Conservation (phyloP, 331 rosid species). For the Arachis monticola region DNA sequence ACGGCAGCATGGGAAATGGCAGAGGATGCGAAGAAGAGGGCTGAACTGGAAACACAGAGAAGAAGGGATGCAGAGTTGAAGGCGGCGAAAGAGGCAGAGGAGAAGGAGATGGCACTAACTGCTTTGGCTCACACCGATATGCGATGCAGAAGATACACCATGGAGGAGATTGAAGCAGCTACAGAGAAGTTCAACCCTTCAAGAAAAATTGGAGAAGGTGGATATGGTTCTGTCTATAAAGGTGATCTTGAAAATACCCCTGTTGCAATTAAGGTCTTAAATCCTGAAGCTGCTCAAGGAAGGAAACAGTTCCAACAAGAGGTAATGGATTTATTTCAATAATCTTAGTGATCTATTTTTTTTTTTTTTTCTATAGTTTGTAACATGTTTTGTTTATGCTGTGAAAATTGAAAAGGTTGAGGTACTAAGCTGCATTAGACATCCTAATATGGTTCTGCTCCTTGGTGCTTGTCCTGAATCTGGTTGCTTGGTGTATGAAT, state of each 20-base stretch:
- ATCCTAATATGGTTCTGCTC: conserved; percentile 97
- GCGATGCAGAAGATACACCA: conserved; percentile 80
- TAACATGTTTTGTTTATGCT: no score
- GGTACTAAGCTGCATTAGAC: conserved; percentile 81
- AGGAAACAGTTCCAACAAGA: conserved; percentile 91
- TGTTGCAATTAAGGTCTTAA: conserved; percentile 89
- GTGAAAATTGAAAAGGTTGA: conserved; percentile 57
- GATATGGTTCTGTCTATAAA: conserved; percentile 93
- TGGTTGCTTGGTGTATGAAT: conserved; percentile 91
- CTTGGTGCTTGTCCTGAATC: conserved; percentile 95
- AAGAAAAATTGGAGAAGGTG: conserved; percentile 90
- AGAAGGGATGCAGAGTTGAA: conserved; percentile 76
- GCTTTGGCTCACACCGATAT: conserved; percentile 56
- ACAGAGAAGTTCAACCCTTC: conserved; percentile 60
- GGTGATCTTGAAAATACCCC: conserved; percentile 92
- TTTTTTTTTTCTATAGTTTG: background rate
- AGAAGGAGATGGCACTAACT: conserved; percentile 66
- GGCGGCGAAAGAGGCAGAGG: conserved; percentile 73
- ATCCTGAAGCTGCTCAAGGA: conserved; percentile 92
- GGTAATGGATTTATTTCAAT: conserved; percentile 47
- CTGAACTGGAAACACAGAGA: conserved; percentile 79
- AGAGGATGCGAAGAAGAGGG: conserved; percentile 72
- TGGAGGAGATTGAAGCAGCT: conserved; percentile 79
- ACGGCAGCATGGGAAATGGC: conserved; percentile 86
- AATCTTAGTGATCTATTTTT: background rate